Percentiles rank a stretch among this genome's conserved stretches.
phyloP scores from a whole-genome alignment of 352 stramenopile genomes.

The Peronospora tabacina region DNA sequence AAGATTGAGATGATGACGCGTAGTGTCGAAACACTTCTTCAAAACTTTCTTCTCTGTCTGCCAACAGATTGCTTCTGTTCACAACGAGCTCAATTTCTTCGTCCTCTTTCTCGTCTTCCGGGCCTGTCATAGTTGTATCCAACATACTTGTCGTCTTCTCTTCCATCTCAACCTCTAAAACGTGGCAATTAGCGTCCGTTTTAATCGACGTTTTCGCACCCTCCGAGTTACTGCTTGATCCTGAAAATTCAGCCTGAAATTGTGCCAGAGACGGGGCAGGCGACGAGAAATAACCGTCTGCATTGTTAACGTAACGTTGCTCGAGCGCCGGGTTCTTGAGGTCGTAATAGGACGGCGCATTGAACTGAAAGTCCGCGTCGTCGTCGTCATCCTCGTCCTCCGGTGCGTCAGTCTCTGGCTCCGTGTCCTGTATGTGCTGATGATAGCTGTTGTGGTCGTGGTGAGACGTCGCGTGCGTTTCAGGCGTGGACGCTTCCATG shows the following conservation, averaged over 20 bases:
- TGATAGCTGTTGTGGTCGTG: not conserved
- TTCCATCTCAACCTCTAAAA: slow-evolving; percentile 26
- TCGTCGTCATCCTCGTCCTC: slow-evolving; percentile 30
- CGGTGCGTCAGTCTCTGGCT: slow-evolving; percentile 21
- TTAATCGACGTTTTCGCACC: not conserved
- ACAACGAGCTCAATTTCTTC: slow-evolving; percentile 20
- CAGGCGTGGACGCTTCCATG: slow-evolving; percentile 30
- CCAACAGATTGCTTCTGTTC: slow-evolving; percentile 30
- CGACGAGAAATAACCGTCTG: slow-evolving; percentile 73
- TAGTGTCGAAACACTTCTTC: slow-evolving; percentile 54
- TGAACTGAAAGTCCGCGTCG: slow-evolving; percentile 68
- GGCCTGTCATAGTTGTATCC: slow-evolving; percentile 34
- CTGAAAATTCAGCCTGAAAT: slow-evolving; percentile 1
- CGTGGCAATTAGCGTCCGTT: slow-evolving; percentile 14
- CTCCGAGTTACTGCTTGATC: not conserved
- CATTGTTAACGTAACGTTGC: slow-evolving; percentile 76
- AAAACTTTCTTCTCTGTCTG: slow-evolving; percentile 41
- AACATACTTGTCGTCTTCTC: slow-evolving; percentile 39
- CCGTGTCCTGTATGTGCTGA: slow-evolving; percentile 16
- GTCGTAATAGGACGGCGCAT: slow-evolving; percentile 80
- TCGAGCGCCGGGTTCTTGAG: slow-evolving; percentile 65
- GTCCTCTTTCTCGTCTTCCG: slow-evolving; percentile 15
- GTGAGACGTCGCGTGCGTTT: not conserved
- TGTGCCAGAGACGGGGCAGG: slow-evolving; percentile 15
- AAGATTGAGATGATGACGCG: slow-evolving; percentile 46